Conservation (phyloP, 495 filamentous ascomycete species). For the Hypoxylon fragiforme region DNA sequence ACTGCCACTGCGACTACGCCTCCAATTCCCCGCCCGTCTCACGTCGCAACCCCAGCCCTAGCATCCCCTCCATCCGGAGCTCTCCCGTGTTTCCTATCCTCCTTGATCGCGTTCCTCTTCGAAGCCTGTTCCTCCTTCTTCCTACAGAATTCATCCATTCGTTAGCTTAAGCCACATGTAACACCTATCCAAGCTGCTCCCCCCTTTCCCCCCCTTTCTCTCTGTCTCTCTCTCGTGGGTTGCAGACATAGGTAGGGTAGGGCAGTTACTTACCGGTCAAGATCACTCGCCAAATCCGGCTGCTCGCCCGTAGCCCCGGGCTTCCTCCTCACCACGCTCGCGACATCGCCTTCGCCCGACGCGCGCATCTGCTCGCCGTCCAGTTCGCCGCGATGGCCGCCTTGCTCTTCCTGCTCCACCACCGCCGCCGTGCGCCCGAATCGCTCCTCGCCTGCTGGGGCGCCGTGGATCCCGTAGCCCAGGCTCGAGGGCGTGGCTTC, state of each 20-base stretch:
- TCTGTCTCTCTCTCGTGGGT: no score
- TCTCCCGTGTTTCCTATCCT: slow-evolving; percentile 33
- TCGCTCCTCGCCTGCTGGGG: slow-evolving; percentile 27
- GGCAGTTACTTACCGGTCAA: no score
- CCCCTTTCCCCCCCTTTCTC: no score
- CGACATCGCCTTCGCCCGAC: slow-evolving; percentile 58
- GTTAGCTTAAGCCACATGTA: no score
- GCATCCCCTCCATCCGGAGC: slow-evolving; percentile 21
- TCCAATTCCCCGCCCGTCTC: no score
- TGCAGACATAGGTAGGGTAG: no score
- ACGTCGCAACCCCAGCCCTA: slow-evolving; percentile 19
- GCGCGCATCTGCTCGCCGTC: slow-evolving; percentile 57
- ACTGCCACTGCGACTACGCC: no score
- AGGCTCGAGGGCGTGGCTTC: slow-evolving; percentile 41
- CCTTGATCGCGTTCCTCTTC: slow-evolving; percentile 37
- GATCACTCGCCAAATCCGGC: slow-evolving; percentile 41
- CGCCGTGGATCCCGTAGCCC: slow-evolving; percentile 43
- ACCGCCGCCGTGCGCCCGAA: slow-evolving; percentile 35
- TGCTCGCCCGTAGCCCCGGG: slow-evolving; percentile 36
- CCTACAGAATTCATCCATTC: no score
- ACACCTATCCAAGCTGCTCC: no score
- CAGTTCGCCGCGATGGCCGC: slow-evolving; percentile 54
- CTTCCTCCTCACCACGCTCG: slow-evolving; percentile 49
- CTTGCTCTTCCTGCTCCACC: slow-evolving; percentile 33
- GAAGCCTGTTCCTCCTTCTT: slow-evolving; percentile 41